Evolutionary conservation across 176 grass and related monocot species (phyloP).

Genomic region (Eleusine indica): DNA sequence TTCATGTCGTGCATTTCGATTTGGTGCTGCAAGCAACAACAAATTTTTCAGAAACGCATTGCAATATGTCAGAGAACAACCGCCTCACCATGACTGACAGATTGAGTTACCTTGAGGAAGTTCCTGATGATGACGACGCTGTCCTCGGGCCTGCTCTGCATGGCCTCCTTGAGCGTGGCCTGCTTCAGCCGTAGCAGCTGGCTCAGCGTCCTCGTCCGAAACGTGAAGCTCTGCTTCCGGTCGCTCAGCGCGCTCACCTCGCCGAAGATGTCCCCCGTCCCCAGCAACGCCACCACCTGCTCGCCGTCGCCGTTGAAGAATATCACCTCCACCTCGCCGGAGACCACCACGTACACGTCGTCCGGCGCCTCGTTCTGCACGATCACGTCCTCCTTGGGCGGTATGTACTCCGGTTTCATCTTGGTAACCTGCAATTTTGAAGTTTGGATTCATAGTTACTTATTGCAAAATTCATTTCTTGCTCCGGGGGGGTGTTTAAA

Average conservation of each 20-base stretch:
- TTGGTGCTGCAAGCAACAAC: constrained; percentile 59
- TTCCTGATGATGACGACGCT: constrained; percentile 79
- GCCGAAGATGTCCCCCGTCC: constrained; percentile 68
- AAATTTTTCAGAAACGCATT: background rate
- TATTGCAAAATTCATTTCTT: too few species aligned
- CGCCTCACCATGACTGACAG: background rate
- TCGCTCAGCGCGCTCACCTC: constrained; percentile 78
- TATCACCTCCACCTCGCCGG: constrained; percentile 73
- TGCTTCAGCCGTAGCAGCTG: constrained; percentile 88
- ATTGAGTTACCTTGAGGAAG: constrained; percentile 66
- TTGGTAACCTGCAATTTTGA: constrained; percentile 46
- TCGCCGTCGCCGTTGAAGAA: constrained; percentile 49
- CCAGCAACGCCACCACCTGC: constrained; percentile 45
- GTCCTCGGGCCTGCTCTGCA: constrained; percentile 79
- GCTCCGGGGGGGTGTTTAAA: too few species aligned
- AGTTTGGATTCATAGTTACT: too few species aligned
- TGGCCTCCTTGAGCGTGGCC: constrained; percentile 81
- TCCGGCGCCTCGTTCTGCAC: constrained; percentile 89
- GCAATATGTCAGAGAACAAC: background rate
- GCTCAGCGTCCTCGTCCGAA: constrained; percentile 77
- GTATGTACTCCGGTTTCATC: constrained; percentile 94
- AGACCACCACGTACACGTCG: constrained; percentile 77
- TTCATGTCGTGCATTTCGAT: constrained; percentile 79
- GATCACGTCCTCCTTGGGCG: constrained; percentile 86
- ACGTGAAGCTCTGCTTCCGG: constrained; percentile 69